Base-by-base conservation (phyloP, 345 rosid genomes). In the Citrus maxima region DNA sequence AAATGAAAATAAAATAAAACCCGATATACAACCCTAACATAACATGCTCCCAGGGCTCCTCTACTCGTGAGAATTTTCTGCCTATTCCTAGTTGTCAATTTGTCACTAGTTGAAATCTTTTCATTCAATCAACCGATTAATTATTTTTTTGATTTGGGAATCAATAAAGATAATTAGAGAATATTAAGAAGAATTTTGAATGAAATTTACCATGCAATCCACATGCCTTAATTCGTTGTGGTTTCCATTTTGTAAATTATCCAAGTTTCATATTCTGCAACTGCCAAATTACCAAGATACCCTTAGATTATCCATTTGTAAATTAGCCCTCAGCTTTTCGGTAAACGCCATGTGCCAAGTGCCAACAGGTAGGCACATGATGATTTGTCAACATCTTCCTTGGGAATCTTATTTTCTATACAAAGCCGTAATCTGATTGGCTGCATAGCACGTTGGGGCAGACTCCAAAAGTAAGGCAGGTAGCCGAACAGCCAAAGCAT, bases 11-110 rank as follows among this genome's bases (percentile, higher is more conserved):
- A 42, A 40, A 42, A 42, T 42, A 0, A 42, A 2, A 0, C 1
- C 1, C 0, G 1, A 42, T 42, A 0, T 3, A 1, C 3, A 42
- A 10, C 6, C 1, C 13, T 42, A 42, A 10, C 1, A 42, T 3
- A 10, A 42, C 49, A 3, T 10, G 14, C 49, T 2, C 1, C 1
- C 14, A 9, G 1, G 46, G 12, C 12, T 10, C 9, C 12, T 40
- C 14, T 42, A 42, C 0, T 3, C 14, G 0, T 0, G 14, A 10
- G 4, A 3, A 10, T 42, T 42, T 10, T 42, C 2, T 10, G 13
- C 1, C 14, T 30, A 10, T 2, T 1, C 49, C 3, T 42, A 42
- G 4, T 42, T 42, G 14, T 8, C 46, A 3, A 2, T 40, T 8
- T 40, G 12, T 40, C 46, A 9, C 4, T 10, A 42, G 51, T 42